phyloP scores from a whole-genome alignment of 192 early-diverging fungal genomes.

The Linnemannia hyalina region DNA sequence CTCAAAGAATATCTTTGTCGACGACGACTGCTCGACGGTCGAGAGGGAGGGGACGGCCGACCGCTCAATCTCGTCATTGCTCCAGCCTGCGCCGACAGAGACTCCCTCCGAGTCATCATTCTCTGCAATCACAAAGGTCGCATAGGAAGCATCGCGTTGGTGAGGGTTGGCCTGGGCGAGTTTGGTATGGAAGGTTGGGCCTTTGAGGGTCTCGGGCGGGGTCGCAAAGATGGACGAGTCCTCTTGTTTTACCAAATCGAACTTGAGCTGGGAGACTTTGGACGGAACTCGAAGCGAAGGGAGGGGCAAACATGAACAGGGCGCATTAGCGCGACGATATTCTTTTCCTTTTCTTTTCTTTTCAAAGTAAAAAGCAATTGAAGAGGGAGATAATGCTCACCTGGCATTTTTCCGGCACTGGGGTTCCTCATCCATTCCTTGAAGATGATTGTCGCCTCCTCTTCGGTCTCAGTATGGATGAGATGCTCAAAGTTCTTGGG shows the following conservation, averaged over 20 bases:
- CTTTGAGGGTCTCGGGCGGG: slow-evolving; percentile 50
- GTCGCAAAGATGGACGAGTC: slow-evolving; percentile 42
- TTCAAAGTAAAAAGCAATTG: background rate
- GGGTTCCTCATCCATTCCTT: slow-evolving; percentile 51
- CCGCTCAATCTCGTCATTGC: slow-evolving; percentile 28
- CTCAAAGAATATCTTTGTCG: slow-evolving; percentile 73
- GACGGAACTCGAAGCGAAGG: slow-evolving; percentile 48
- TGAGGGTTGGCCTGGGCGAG: slow-evolving; percentile 19
- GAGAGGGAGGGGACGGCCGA: slow-evolving; percentile 54
- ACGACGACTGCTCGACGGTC: slow-evolving; percentile 72
- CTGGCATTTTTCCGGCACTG: slow-evolving; percentile 56
- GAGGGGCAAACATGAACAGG: background rate
- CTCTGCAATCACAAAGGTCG: slow-evolving; percentile 50
- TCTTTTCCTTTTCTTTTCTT: background rate
- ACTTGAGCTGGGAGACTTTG: slow-evolving; percentile 56
- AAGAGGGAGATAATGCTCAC: slow-evolving; percentile 30
- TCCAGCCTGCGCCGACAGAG: background rate
- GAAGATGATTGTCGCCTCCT: slow-evolving; percentile 54
- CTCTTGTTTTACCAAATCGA: slow-evolving; percentile 43
- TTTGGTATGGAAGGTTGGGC: slow-evolving; percentile 29
- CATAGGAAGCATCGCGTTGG: slow-evolving; percentile 44
- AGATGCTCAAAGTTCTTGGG: slow-evolving; percentile 59
- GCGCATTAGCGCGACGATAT: slow-evolving; percentile 11
- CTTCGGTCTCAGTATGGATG: slow-evolving; percentile 58
- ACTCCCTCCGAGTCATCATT: slow-evolving; percentile 20